phyloP scores from a whole-genome alignment of 352 stramenopile species.

The Globisporangium emineosum region DNA sequence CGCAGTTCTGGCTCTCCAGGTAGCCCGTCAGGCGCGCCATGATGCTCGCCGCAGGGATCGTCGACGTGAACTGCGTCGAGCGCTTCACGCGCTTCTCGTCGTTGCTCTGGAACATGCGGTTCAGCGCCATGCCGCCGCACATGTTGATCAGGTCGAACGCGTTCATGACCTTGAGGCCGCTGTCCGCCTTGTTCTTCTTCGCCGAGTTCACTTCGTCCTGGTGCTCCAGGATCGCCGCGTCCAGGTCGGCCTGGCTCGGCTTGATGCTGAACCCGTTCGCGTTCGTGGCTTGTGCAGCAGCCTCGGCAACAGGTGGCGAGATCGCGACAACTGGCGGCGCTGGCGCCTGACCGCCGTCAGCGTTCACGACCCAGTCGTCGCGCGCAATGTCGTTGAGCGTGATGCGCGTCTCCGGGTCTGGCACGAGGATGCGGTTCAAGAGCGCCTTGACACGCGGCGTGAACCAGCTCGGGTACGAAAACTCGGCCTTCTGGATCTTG shows the following conservation, averaged over 20 bases:
- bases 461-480: conserved; percentile 94
- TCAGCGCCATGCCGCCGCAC: conserved; percentile 89
- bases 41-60: conserved; percentile 74
- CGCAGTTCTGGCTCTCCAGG: conserved; percentile 74
- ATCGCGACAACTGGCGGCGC: conserved; percentile 1
- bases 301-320: conserved; percentile 16
- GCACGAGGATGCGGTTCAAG: conserved; percentile 91
- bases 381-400: conserved; percentile 87
- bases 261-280: conserved; percentile 39
- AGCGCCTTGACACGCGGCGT: conserved; percentile 84
- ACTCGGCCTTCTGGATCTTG: conserved; percentile 96
- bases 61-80: conserved; percentile 86
- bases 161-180: conserved; percentile 86
- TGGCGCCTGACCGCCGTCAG: conserved; percentile 17
- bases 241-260: conserved; percentile 79
- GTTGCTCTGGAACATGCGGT: conserved; percentile 88
- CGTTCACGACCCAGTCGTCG: conserved; percentile 88
- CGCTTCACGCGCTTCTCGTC: conserved; percentile 86
- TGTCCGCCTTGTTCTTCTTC: conserved; percentile 67
- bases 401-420: conserved; percentile 87
- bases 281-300: not conserved
- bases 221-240: conserved; percentile 80
- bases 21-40: conserved; percentile 70
- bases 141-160: conserved; percentile 92
- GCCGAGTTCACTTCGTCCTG: conserved; percentile 65